phyloP scores from a whole-genome alignment of 306 rosid genomes.

The Neltuma alba region DNA sequence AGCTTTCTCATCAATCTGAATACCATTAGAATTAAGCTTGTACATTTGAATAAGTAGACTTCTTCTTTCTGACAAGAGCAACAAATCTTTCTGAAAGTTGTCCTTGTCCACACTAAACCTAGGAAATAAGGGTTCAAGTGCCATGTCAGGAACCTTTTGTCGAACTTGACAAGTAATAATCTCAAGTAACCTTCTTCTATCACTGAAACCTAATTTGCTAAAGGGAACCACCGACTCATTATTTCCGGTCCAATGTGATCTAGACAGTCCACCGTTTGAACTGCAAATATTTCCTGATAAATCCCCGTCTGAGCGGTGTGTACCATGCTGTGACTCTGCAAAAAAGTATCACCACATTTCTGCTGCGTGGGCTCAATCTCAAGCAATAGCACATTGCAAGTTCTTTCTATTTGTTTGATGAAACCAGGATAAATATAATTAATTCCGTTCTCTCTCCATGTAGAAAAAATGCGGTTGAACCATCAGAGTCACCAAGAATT shows the following conservation, averaged over 20 bases:
- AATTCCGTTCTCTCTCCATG: conserved; percentile 78
- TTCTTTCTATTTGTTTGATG: conserved; percentile 54
- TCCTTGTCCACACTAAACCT: conserved; percentile 56
- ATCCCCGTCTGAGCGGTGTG: conserved; percentile 50
- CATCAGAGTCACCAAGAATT: conserved; percentile 66
- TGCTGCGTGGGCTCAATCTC: conserved; percentile 68
- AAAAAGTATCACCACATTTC: conserved; percentile 40
- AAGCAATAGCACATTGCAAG: conserved; percentile 83
- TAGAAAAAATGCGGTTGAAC: conserved; percentile 60
- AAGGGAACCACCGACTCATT: conserved; percentile 54
- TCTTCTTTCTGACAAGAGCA: conserved; percentile 63
- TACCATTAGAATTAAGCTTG: conserved; percentile 48
- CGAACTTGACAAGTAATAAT: conserved; percentile 63
- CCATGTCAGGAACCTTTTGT: conserved; percentile 52
- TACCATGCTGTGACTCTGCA: conserved; percentile 58
- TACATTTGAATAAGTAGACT: conserved; percentile 52
- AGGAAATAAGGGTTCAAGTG: conserved; percentile 77
- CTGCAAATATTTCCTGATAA: conserved; percentile 57
- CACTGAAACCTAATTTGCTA: conserved; percentile 66
- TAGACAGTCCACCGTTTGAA: conserved; percentile 57
- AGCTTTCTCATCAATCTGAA: conserved; percentile 44
- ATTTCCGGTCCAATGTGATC: conserved; percentile 48
- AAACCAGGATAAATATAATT: conserved; percentile 80
- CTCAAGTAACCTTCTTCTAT: conserved; percentile 83
- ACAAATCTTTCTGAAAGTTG: conserved; percentile 60